These are phyloP conservation scores for Candida germanica DNA, from an alignment of 805 yeast species.

Conservation along the genomic window DNA sequence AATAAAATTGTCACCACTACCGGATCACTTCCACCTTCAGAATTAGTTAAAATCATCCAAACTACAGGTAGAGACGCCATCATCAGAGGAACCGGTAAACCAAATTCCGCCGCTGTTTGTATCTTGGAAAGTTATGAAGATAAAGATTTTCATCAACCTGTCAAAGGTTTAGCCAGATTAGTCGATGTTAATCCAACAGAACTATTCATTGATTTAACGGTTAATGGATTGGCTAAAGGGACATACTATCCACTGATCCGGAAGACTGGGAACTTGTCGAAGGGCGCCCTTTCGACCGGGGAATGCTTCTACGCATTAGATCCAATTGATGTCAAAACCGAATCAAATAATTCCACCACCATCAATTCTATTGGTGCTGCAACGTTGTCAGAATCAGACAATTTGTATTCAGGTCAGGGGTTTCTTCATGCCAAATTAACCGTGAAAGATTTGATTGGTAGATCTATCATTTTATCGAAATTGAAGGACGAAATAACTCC, in stretches of 20 bases:
- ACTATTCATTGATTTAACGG: conserved; percentile 68
- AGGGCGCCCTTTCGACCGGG: conserved; percentile 71
- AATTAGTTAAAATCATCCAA: conserved; percentile 65
- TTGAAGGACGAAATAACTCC: conserved; percentile 35
- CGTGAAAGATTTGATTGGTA: conserved; percentile 65
- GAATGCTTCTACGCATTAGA: conserved; percentile 42
- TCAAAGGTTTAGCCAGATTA: conserved; percentile 83
- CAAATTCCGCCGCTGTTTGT: conserved; percentile 88
- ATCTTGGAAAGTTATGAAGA: conserved; percentile 72
- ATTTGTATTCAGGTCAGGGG: conserved; percentile 32
- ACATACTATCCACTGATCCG: conserved; percentile 68
- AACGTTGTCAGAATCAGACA: conserved; percentile 11
- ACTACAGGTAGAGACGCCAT: conserved; percentile 83
- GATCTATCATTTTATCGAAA: conserved; percentile 53
- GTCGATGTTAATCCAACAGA: conserved; percentile 61
- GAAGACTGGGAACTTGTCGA: conserved; percentile 69
- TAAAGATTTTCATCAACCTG: conserved; percentile 50
- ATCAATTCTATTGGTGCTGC: conserved; percentile 37
- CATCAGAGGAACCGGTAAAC: conserved; percentile 84
- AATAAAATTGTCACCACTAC: conserved; percentile 62
- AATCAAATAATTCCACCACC: conserved; percentile 24
- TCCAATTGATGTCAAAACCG: conserved; percentile 31
- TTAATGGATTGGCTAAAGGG: conserved; percentile 68
- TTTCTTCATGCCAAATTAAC: conserved; percentile 43
- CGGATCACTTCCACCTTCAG: conserved; percentile 76